Conservation (phyloP, 1,139 yeast species). For the Zygoascus sp. region DNA sequence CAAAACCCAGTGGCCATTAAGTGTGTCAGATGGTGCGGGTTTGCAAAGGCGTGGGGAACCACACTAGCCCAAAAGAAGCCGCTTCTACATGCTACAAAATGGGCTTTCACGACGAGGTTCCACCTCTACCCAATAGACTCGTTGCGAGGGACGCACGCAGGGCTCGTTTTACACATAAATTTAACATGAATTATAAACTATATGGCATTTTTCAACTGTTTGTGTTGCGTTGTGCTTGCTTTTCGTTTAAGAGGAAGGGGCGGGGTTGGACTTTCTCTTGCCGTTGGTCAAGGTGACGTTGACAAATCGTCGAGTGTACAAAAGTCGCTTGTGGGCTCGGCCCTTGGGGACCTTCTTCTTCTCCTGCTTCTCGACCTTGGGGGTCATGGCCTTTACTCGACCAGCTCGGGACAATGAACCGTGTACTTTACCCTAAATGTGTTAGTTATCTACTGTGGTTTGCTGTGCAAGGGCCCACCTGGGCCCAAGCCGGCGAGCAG, state of each 20-base stretch:
- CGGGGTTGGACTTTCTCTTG: slow-evolving; percentile 98
- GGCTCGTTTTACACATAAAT: slow-evolving; percentile 5
- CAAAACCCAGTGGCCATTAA: no score
- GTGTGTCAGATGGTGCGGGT: no score
- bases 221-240: background rate
- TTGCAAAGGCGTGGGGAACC: no score
- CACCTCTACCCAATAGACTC: no score
- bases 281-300: slow-evolving; percentile 98
- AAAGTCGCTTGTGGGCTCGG: slow-evolving; percentile 97
- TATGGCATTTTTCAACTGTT: background rate
- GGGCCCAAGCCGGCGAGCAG: no score
- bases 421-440: slow-evolving; percentile 83
- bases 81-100: no score
- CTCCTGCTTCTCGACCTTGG: slow-evolving; percentile 91
- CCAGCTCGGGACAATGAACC: slow-evolving; percentile 99
- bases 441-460: no score
- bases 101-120: background rate
- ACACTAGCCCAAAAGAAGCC: background rate
- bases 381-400: slow-evolving; percentile 98
- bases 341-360: slow-evolving; percentile 72
- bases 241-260: slow-evolving; percentile 50
- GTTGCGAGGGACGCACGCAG: no score
- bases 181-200: slow-evolving; percentile 2
- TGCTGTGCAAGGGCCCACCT: no score
- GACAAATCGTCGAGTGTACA: slow-evolving; percentile 98